Conservation (phyloP, 2,329 filamentous ascomycete species). For the Tricladium varicosporioides region DNA sequence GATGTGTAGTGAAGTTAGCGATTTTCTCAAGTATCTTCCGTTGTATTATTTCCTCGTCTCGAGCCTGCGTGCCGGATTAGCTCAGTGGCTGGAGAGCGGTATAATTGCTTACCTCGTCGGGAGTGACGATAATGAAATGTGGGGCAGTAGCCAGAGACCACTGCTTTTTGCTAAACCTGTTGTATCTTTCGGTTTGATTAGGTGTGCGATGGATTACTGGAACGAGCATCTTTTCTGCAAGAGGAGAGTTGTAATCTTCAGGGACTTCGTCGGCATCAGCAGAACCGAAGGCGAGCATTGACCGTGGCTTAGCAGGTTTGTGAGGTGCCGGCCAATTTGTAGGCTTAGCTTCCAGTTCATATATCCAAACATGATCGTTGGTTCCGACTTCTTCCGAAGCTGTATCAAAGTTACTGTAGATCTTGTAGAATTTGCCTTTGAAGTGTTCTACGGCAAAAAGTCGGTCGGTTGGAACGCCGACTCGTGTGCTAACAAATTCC, state of each 20-base stretch:
- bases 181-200: constrained; percentile 30
- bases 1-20: constrained; percentile 71
- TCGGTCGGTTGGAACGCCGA: constrained; percentile 61
- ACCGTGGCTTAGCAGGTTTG: constrained; percentile 36
- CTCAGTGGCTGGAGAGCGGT: background rate
- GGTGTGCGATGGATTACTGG: constrained; percentile 64
- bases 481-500: constrained; percentile 64
- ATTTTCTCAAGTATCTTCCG: constrained; percentile 78
- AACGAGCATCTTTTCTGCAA: constrained; percentile 66
- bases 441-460: constrained; percentile 84
- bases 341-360: constrained; percentile 75
- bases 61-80: constrained; percentile 38
- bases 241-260: constrained; percentile 55
- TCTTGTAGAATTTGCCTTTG: constrained; percentile 80
- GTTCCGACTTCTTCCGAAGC: constrained; percentile 70
- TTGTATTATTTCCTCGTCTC: constrained; percentile 66
- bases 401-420: constrained; percentile 67
- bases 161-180: constrained; percentile 31
- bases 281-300: constrained; percentile 45
- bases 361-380: constrained; percentile 64
- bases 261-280: constrained; percentile 46
- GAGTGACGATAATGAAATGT: constrained; percentile 73
- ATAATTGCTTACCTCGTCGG: constrained; percentile 64
- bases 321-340: constrained; percentile 71
- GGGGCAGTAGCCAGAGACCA: constrained; percentile 39